Evolutionary conservation across 108 stramenopile genomes (phyloP).

Genomic region (Cyclotella baltica): DNA sequence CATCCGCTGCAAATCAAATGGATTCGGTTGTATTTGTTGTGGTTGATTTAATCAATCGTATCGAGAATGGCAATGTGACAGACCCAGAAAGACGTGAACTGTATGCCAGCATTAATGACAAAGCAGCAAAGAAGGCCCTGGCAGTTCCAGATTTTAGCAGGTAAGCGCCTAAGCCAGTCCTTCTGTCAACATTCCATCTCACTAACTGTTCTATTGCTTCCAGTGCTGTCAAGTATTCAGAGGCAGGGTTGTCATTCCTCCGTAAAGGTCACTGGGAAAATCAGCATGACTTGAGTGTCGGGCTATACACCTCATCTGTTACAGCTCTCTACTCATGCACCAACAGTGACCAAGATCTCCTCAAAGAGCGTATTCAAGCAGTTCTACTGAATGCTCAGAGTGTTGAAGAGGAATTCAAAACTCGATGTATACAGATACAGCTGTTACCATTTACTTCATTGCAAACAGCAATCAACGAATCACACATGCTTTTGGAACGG

Average conservation of each 20-base stretch:
- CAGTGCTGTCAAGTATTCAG: slow-evolving; percentile 26
- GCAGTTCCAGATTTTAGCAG: slow-evolving; percentile 16
- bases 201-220: background rate
- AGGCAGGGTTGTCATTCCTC: slow-evolving; percentile 29
- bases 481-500: slow-evolving; percentile 6
- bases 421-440: slow-evolving; percentile 26
- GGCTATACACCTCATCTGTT: slow-evolving; percentile 13
- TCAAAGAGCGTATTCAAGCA: slow-evolving; percentile 19
- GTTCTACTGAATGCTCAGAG: slow-evolving; percentile 24
- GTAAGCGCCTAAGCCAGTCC: background rate
- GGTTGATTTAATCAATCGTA: slow-evolving; percentile 31
- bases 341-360: background rate
- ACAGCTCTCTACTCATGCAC: slow-evolving; percentile 10
- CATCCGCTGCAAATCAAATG: slow-evolving; percentile 3
- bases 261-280: slow-evolving; percentile 15
- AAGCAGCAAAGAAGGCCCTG: slow-evolving; percentile 4
- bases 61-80: background rate
- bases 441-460: slow-evolving; percentile 6
- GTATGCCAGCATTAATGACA: slow-evolving; percentile 1
- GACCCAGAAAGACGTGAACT: background rate
- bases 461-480: slow-evolving; percentile 17
- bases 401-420: slow-evolving; percentile 32
- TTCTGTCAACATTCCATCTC: background rate
- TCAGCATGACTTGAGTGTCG: slow-evolving; percentile 27
- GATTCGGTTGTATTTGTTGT: slow-evolving; percentile 16